Evolutionary conservation across 1,284 basidiomycete species (phyloP), one percentile per base, ranked within the genome.

Genomic region (Ustilago tritici): DNA sequence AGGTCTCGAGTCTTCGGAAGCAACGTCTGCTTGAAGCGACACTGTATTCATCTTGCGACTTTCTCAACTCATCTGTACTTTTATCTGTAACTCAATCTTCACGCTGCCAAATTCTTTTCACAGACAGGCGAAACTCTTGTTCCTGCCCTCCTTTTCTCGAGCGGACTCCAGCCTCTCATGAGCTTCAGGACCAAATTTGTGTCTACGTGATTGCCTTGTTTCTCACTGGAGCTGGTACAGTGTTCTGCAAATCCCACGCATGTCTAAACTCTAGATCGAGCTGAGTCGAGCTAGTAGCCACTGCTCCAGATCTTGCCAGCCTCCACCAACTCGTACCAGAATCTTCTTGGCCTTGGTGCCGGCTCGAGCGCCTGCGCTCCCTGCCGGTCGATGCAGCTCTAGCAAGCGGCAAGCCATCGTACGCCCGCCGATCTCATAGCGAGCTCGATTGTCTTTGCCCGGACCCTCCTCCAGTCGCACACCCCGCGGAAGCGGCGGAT

Each of bases 231-330:
- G 40, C 40, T 15, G 12, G 2, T 12, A 41, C 6, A 41, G 1
- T 41, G n/a, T 19, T 11, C 7, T 46, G n/a, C 46, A 4, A 50
- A 62, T 17, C 15, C 28, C 19, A 23, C 9, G 3, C 35, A 32
- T 19, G 35, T 32, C 32, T n/a, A 46, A n/a, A 15, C 53, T 28
- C 50, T 52, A 76, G 38, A 61, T 54, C n/a, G 63, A 43, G 57
- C 72, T 62, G 31, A 78, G 71, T 17, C 67, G 68, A 12, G 47
- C 68, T 10, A 81, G 60, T 81, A 94, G 90, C 86, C 93, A 94
- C 78, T 92, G 87, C 80, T 91, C 91, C 71, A 95, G 88, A 87
- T 94, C 93, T 84, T 93, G 92, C 93, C 93, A 95, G 47, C 93
- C 93, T 34, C 84, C 84, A 4, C 81, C 83, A 2, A 84, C 84